Evolutionary conservation across 202 grass and related monocot genomes (phyloP).

Genomic region (Schoenoplectus triqueter): DNA sequence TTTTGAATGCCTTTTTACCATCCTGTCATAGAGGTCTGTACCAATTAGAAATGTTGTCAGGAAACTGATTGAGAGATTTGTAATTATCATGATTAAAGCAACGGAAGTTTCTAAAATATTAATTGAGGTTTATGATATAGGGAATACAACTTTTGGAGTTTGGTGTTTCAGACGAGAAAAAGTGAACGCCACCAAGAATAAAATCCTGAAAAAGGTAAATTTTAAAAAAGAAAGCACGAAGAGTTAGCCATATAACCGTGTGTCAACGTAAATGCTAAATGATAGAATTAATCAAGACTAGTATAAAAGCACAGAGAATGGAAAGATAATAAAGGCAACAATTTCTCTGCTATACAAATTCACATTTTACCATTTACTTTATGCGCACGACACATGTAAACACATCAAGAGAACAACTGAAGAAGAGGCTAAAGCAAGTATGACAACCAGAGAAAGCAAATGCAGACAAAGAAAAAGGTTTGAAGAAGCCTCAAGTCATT

Average conservation of each 20-base stretch:
- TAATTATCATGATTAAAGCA: not conserved
- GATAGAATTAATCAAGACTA: not conserved
- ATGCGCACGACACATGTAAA: not conserved
- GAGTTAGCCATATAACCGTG: not conserved
- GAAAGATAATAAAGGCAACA: not conserved
- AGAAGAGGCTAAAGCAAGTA: slow-evolving; percentile 48
- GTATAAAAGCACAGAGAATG: no score
- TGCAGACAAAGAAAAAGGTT: slow-evolving; percentile 57
- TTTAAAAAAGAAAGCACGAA: not conserved
- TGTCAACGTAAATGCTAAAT: not conserved
- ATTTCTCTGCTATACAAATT: slow-evolving; percentile 3
- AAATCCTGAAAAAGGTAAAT: slow-evolving; percentile 65
- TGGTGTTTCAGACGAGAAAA: slow-evolving; percentile 66
- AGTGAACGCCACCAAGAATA: slow-evolving; percentile 92
- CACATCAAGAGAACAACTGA: slow-evolving; percentile 26
- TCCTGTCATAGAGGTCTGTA: not conserved
- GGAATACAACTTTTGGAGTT: slow-evolving; percentile 36
- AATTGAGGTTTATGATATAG: slow-evolving; percentile 18
- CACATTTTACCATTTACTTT: slow-evolving; percentile 21
- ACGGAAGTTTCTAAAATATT: not conserved
- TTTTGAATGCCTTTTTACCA: slow-evolving; percentile 1
- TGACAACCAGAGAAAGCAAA: slow-evolving; percentile 56
- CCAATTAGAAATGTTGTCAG: not conserved
- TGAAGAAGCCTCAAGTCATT: slow-evolving; percentile 65
- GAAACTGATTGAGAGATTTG: not conserved